Base-by-base conservation (phyloP, 768 basidiomycete species). In the Candolleomyces eurysporus region DNA sequence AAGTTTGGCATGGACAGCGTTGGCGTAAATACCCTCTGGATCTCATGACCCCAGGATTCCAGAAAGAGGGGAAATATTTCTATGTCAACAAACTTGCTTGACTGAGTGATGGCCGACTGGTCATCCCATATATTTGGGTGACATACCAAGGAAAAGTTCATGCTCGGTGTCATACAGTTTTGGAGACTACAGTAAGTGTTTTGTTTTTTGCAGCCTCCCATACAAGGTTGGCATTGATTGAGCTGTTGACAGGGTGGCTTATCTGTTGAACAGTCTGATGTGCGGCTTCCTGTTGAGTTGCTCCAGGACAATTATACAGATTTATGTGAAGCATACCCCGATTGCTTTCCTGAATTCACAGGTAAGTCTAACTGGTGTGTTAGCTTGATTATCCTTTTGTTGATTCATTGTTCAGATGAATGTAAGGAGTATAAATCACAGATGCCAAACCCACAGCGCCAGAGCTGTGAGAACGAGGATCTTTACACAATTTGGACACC, bases 1-100 rank as follows among this genome's bases (percentile, higher is more conserved):
- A 66, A 26, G 65, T 61, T 10, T 66, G 65, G 65, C 65, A 66
- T 42, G 57, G 60, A 0, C 58, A 55, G 26, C 39, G 60, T 5
- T 66, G 65, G 65, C 50, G 48, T 39, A 63, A 66, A 22, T 66
- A 50, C 31, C 58, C 58, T 16, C 65, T 63, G 0, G 63, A 58
- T 1, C 53, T 64, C 22, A 30, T 66, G 11, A 66, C 63, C 0
- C 65, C 65, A 39, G 63, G 61, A 63, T 66, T 42, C 21, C 22
- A 52, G 50, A 14, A 13, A 13, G n/a, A 52, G 5, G 50, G 50
- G 8, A 52, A 52, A 30, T 68, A 72, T 36, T 73, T 68, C 62
- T 72, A 63, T 61, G 51, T 74, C 50, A 42, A 69, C 31, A 68
- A 73, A 57, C 7, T 72, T 2, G 59, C 67, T n/a, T 59, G 64